Base-by-base conservation (phyloP, 2,329 filamentous ascomycete genomes). In the Saccharata proteae region DNA sequence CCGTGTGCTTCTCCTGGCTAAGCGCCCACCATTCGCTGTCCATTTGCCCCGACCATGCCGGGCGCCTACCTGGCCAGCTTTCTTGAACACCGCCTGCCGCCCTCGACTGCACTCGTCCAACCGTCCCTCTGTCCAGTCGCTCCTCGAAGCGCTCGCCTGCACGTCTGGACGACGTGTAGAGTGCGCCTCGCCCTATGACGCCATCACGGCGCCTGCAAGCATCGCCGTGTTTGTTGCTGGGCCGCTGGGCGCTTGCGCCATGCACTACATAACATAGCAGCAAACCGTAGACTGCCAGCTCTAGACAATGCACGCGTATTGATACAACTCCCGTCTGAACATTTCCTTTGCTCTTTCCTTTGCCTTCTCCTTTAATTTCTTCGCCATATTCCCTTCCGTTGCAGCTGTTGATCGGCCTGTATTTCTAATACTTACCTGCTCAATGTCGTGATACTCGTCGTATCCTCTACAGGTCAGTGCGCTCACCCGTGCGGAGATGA, bases 291-390 rank as follows among this genome's bases (percentile, higher is more conserved):
- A 12, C 32, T 18, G 26, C n/a, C 11, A 7, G 14, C n/a, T 14
- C 15, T 24, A n/a, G n/a, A n/a, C n/a, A n/a, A 21, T 35, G 33
- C 28, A 35, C 31, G 28, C 29, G 23, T 24, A 19, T 47, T 55
- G 51, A 52, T 46, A 54, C 51, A 37, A 43, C 29, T 37, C 26
- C 41, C 45, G 47, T 43, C 44, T 57, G 45, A 52, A 48, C 44
- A 47, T 39, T 53, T 51, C 52, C 43, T 16, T 27, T 35, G 14
- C 17, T 13, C 14, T 41, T 48, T 53, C 43, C 46, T 37, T 45
- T 43, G 37, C 19, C 19, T 16, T 36, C 40, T 43, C 35, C 40
- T 43, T 37, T 41, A 13, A 17, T 33, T 27, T 30, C 25, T 26
- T 26, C 36, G 34, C 29, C 24, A 15, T 34, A 19, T 38, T 26